Conservation (phyloP, 257 asterid genomes). For the Voacanga thouarsii region DNA sequence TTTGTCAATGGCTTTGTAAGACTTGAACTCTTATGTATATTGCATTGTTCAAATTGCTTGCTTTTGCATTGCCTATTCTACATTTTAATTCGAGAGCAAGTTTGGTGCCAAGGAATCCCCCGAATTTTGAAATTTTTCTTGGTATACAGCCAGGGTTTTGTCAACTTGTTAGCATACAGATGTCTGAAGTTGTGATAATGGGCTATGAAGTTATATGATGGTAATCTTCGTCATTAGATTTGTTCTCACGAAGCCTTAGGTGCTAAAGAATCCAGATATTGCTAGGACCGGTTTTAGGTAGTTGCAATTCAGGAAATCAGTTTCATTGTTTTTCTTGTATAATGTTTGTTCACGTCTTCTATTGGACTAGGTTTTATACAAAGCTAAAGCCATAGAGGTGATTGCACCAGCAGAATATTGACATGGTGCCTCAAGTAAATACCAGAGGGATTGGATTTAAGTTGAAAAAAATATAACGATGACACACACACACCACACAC, state of each 20-base stretch:
- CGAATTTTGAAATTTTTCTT: neutral
- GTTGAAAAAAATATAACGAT: no score
- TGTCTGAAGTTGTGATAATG: neutral
- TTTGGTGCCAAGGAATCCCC: conserved; percentile 1
- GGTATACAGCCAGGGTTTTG: neutral
- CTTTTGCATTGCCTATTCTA: conserved; percentile 37
- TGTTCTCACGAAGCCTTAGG: neutral
- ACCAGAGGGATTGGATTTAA: no score
- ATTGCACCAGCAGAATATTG: no score
- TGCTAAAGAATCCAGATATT: neutral
- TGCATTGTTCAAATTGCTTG: conserved; percentile 46
- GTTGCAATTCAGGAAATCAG: no score
- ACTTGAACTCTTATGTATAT: conserved; percentile 54
- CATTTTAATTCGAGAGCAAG: conserved; percentile 9
- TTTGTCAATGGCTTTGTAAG: conserved; percentile 44
- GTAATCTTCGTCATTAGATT: neutral
- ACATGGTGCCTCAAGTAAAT: no score
- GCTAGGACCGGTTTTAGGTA: neutral
- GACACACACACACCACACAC: no score
- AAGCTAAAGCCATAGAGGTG: no score
- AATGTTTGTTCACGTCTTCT: no score
- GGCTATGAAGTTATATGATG: neutral
- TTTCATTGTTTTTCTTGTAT: no score
- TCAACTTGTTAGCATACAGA: neutral
- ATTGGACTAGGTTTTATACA: no score